Conservation (phyloP, 768 basidiomycete genomes). For the Macrolepiota fuliginosa region DNA sequence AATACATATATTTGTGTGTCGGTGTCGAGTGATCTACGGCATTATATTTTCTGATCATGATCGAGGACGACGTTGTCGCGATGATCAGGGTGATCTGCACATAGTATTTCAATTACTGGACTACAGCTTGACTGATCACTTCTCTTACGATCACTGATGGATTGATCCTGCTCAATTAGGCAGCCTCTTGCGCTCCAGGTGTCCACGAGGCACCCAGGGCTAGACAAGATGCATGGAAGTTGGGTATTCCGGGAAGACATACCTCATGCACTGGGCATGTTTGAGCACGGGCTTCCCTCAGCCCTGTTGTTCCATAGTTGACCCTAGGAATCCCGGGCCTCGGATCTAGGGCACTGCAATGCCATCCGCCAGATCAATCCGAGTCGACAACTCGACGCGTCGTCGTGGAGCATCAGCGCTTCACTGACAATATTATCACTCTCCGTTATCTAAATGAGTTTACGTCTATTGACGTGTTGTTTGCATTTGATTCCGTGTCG, state of each 20-base stretch:
- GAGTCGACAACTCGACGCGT: not conserved
- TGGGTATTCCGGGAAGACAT: not conserved
- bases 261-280: not conserved
- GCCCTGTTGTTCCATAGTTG: not conserved
- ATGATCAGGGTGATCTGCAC: constrained; percentile 11
- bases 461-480: constrained; percentile 2
- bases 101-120: constrained; percentile 15
- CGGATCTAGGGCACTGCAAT: not conserved
- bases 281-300: not conserved
- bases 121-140: not conserved
- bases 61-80: constrained; percentile 9
- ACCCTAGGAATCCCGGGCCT: not conserved
- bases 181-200: not conserved
- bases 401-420: not conserved
- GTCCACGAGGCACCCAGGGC: not conserved
- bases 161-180: constrained; percentile 1
- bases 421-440: not conserved
- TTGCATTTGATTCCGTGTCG: too few relatives aligned
- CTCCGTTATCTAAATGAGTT: constrained; percentile 2
- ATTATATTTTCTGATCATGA: constrained; percentile 14
- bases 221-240: not conserved
- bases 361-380: not conserved
- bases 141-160: constrained; percentile 11
- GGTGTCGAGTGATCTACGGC: constrained; percentile 1
- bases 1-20: constrained; percentile 12